Base-by-base conservation (phyloP, 352 stramenopile species). In the Thalassiosira sp. region DNA sequence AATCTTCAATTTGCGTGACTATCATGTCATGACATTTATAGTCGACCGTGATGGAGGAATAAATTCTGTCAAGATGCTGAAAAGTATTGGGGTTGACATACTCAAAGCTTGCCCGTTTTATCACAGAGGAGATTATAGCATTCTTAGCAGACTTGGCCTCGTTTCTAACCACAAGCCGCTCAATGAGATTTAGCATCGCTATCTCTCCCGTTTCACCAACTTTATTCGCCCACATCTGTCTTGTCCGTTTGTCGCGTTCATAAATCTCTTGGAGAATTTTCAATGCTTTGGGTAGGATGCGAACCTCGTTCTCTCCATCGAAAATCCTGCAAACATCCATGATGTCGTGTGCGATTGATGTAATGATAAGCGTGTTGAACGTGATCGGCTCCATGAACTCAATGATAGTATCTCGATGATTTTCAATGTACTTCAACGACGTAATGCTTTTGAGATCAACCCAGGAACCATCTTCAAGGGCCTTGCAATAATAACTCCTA, bases 361-460 rank as follows among this genome's bases (percentile, higher is more conserved):
- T 69, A 28, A 78, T 35, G 8, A 71, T 7, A n/a, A 78, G 35
- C 3, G 69, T 78, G 28, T 78, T 78, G 28, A 67, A 72, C 2
- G 43, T 6, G n/a, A 27, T 2, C 43, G 15, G 60, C 5, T 46
- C 15, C 69, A 78, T 72, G 33, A 78, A 78, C 13, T 16, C 8
- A 8, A 65, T 27, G 16, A 78, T 48, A 5, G 22, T 40, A 16
- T 72, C 48, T 59, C 37, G 35, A 13, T 67, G 25, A 15, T 15
- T 20, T 22, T 52, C 16, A 35, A 78, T 67, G 16, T 61, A 35
- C n/a, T 27, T 48, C 40, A 59, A 60, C 31, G 69, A 61, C 11
- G 51, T 49, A 27, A 78, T 28, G 60, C 15, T 20, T 52, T 42
- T 16, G 10, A 78, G 62, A 20, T 67, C 45, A 1, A 11, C 43